Base-by-base conservation (phyloP, 306 rosid species). In the Cucurbita moschata region DNA sequence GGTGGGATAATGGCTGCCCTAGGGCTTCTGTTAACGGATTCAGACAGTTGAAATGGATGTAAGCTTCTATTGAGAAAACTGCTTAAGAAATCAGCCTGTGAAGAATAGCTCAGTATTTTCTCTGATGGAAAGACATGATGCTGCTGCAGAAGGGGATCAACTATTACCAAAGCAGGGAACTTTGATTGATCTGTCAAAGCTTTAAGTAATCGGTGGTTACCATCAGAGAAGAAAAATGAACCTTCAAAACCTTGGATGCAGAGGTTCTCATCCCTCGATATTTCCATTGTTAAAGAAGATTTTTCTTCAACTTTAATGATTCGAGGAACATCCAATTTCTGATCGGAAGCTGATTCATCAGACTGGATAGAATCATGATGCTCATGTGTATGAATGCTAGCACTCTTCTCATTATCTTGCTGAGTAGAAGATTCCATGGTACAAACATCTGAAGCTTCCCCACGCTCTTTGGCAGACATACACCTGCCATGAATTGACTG, bases 171-270 rank as follows among this genome's bases (percentile, higher is more conserved):
- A 64, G 88, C 73, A 68, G 98, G 97, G 75, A 89, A 39, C 78
- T 76, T 77, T 67, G 77, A 77, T 54, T 77, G 81, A 79, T 96
- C 97, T 1, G 97, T 89, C 80, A 94, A 79, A 63, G 87, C 77
- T 85, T 66, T 66, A 79, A 94, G 96, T 57, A 88, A 86, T 63
- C 85, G 90, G 75, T 80, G 85, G 76, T 89, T 89, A 71, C 92
- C 86, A 75, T 94, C 98, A 76, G 95, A 86, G 79, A 85, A 90
- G 87, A 87, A 85, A 83, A 94, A 94, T 39, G 92, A 90, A 63
- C 89, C 95, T 85, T 83, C 84, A 77, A 86, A 86, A 78, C 83
- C 86, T 82, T 66, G 84, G 76, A 78, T 69, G 68, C 51, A 70
- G 82, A 77, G 58, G 59, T 68, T 83, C 68, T 85, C 89, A 71